Evolutionary conservation across 2,329 filamentous ascomycete species (phyloP).

Genomic region (Purpureocillium lavendulum): DNA sequence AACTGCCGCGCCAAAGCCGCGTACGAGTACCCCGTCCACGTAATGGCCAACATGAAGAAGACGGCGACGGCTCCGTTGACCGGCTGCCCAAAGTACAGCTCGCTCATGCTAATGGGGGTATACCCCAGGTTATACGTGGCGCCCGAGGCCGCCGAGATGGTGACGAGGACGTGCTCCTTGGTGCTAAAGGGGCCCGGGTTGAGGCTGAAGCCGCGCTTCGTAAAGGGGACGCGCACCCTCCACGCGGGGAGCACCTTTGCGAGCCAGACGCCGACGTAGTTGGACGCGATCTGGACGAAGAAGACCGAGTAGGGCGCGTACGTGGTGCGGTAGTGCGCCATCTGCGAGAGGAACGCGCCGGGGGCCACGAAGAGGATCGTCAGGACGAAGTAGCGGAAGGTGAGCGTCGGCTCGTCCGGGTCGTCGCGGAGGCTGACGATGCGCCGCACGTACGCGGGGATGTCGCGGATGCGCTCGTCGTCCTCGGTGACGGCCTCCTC

Average conservation of each 20-base stretch:
- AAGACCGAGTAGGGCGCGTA: slow-evolving; percentile 51
- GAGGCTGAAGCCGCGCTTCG: slow-evolving; percentile 37
- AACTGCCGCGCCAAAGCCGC: slow-evolving; percentile 49
- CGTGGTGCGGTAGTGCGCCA: slow-evolving; percentile 49
- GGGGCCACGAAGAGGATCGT: slow-evolving; percentile 46
- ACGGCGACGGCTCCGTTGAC: slow-evolving; percentile 45
- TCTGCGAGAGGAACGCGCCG: slow-evolving; percentile 48
- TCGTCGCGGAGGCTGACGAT: slow-evolving; percentile 51
- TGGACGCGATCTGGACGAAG: slow-evolving; percentile 51
- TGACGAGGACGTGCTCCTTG: slow-evolving; percentile 50
- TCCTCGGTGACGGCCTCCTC: slow-evolving; percentile 29
- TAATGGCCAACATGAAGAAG: slow-evolving; percentile 51
- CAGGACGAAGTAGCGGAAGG: slow-evolving; percentile 51
- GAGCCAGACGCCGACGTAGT: slow-evolving; percentile 45
- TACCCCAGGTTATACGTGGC: slow-evolving; percentile 44
- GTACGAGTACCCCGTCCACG: slow-evolving; percentile 50
- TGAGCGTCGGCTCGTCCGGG: slow-evolving; percentile 44
- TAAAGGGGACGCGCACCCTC: slow-evolving; percentile 37
- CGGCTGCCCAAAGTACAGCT: slow-evolving; percentile 45
- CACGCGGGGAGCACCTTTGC: slow-evolving; percentile 40
- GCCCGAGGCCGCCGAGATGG: slow-evolving; percentile 44
- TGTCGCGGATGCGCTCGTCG: slow-evolving; percentile 41
- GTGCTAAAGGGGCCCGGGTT: slow-evolving; percentile 49
- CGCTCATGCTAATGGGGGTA: slow-evolving; percentile 42
- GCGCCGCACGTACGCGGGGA: slow-evolving; percentile 42